Base-by-base conservation (phyloP, 2,329 filamentous ascomycete genomes). In the Alternaria gansuensis region DNA sequence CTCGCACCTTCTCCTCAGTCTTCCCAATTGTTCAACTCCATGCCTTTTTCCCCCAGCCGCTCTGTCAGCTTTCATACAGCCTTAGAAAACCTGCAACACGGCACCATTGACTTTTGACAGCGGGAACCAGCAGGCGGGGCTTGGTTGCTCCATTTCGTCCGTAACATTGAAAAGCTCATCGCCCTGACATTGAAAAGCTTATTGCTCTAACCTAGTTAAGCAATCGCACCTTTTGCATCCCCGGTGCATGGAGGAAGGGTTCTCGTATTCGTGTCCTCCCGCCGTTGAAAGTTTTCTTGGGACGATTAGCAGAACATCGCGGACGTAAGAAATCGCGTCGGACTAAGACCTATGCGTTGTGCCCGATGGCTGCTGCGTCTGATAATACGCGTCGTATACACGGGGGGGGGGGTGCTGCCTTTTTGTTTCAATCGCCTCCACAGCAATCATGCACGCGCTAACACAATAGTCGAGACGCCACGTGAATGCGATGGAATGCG, bases 211-310 rank as follows among this genome's bases (percentile, higher is more conserved):
- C 44, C 44, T 17, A 48, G 29, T 34, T 21, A 48, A 48, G 44
- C 29, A 36, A 34, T 48, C 36, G 36, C 52, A 46, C 31, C 46
- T 51, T 34, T 34, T 33, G 14, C 40, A 17, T 51, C 33, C 34
- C 33, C 6, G 23, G 28, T 26, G 46, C 39, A 10, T 41, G 43
- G 43, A 34, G 43, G 2, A 43, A 11, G 29, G 11, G 24, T 26
- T 23, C 55, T 43, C 50, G 55, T 58, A 58, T 58, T 49, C 43
- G 43, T 36, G 44, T 58, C 43, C 17, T 31, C 21, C 36, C 43
- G 36, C 40, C 17, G 51, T 37, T n/a, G n/a, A 24, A 39, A 39
- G 34, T 31, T 45, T 28, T 44, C 36, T 21, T 23, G 23, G 44
- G 10, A 36, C 23, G 29, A 33, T 23, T 24, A 53, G 36, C 24